These are phyloP conservation scores for Drechslerella dactyloides DNA, from an alignment of 2,329 filamentous ascomycete genomes.

Conservation along the genomic window DNA sequence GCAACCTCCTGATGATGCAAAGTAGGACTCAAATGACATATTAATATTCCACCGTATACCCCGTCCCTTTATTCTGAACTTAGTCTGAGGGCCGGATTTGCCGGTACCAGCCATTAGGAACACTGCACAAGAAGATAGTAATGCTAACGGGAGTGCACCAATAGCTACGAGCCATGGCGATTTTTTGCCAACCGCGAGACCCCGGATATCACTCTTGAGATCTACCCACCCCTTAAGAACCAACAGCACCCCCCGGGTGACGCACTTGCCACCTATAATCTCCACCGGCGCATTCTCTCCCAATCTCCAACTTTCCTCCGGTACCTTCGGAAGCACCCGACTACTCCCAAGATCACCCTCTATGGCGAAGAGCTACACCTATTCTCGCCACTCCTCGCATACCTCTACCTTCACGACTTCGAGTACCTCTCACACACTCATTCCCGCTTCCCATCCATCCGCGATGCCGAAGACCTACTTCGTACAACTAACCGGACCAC, in stretches of 20 bases:
- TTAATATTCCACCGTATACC: background rate
- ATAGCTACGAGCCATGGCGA: constrained; percentile 25
- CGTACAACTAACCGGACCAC: background rate
- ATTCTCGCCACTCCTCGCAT: constrained; percentile 14
- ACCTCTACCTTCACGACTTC: constrained; percentile 31
- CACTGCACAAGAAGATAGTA: too few relatives aligned
- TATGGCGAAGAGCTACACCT: constrained; percentile 7
- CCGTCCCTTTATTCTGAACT: too few relatives aligned
- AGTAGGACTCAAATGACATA: constrained; percentile 9
- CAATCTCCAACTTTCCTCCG: constrained; percentile 7
- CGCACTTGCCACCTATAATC: background rate
- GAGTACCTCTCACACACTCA: constrained; percentile 10
- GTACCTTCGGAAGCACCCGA: constrained; percentile 1
- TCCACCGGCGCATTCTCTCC: constrained; percentile 22
- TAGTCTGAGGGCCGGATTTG: too few relatives aligned
- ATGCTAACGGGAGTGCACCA: background rate
- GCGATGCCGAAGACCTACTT: background rate
- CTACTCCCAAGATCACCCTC: background rate
- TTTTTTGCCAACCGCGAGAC: constrained; percentile 15
- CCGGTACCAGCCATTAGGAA: too few relatives aligned
- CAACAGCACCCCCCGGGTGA: background rate
- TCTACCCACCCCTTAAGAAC: background rate
- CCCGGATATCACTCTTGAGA: constrained; percentile 9
- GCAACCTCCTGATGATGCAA: background rate
- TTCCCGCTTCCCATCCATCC: constrained; percentile 1